Conservation (phyloP, 495 filamentous ascomycete genomes). For the Penicillium verhagenii region DNA sequence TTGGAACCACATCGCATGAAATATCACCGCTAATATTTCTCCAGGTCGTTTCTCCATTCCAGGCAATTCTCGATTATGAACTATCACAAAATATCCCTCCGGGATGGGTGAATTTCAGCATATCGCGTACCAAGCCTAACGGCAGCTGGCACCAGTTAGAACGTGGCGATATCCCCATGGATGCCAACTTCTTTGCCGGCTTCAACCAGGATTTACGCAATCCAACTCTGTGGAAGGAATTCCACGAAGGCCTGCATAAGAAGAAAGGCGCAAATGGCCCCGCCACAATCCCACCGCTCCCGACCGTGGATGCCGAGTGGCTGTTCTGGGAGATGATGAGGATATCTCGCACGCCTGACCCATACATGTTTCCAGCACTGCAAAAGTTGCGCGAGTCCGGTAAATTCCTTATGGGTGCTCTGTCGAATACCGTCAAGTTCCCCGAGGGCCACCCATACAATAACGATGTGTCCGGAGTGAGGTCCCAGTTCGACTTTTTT, state of each 20-base stretch:
- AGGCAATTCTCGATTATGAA: conserved; percentile 90
- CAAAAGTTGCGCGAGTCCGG: conserved; percentile 60
- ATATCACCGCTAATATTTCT: background rate
- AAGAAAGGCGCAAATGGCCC: conserved; percentile 26
- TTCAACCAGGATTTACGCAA: conserved; percentile 75
- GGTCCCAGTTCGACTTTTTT: conserved; percentile 74
- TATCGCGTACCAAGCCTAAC: conserved; percentile 70
- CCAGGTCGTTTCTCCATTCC: conserved; percentile 87
- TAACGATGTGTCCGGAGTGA: conserved; percentile 46
- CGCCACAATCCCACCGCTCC: conserved; percentile 58
- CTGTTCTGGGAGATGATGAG: conserved; percentile 96
- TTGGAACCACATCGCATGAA: background rate
- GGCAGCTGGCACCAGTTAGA: conserved; percentile 88
- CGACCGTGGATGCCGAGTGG: conserved; percentile 71
- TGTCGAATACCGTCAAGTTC: conserved; percentile 87
- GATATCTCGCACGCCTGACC: conserved; percentile 66
- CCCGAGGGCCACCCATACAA: conserved; percentile 63
- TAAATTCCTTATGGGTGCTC: conserved; percentile 70
- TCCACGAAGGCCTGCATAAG: conserved; percentile 42
- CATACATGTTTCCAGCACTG: conserved; percentile 85
- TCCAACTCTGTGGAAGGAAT: conserved; percentile 62
- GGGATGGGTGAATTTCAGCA: conserved; percentile 89
- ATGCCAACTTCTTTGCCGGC: conserved; percentile 69
- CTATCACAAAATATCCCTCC: conserved; percentile 67
- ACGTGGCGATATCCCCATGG: conserved; percentile 68